Percentiles rank a stretch among this genome's conserved stretches.
Evolutionary conservation across 2,329 filamentous ascomycete species (phyloP).

Genomic region (Sclerotinia spermophila): DNA sequence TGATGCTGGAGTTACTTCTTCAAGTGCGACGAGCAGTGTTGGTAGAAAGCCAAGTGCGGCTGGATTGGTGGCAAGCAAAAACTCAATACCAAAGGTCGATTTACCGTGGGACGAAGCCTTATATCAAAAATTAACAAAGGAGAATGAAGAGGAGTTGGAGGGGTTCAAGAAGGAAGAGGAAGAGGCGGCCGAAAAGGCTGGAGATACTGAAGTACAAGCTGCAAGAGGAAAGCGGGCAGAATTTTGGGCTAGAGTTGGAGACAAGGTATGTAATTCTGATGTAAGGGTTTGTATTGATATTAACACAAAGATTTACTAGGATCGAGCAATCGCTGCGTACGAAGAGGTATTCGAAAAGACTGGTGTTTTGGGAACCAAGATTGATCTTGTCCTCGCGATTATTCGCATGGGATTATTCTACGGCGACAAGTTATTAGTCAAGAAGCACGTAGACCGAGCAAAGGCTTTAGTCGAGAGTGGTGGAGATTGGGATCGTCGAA

Average conservation of each 20-base stretch:
- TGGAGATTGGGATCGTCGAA: slow-evolving; percentile 97
- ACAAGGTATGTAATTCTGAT: slow-evolving; percentile 64
- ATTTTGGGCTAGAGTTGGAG: slow-evolving; percentile 91
- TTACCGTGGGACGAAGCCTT: slow-evolving; percentile 89
- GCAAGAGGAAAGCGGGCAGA: slow-evolving; percentile 93
- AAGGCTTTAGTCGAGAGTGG: slow-evolving; percentile 88
- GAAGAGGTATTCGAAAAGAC: slow-evolving; percentile 96
- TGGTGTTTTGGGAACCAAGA: slow-evolving; percentile 93
- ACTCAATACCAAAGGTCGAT: slow-evolving; percentile 59
- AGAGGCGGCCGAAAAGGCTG: slow-evolving; percentile 91
- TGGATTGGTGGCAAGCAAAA: slow-evolving; percentile 72
- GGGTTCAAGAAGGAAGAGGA: slow-evolving; percentile 82
- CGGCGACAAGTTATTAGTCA: slow-evolving; percentile 84
- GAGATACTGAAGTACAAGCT: slow-evolving; percentile 90
- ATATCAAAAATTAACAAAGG: slow-evolving; percentile 71
- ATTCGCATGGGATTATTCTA: slow-evolving; percentile 96
- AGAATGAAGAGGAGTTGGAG: slow-evolving; percentile 75
- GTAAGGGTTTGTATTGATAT: neutral
- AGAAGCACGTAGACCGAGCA: slow-evolving; percentile 89
- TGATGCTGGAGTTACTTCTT: slow-evolving; percentile 44
- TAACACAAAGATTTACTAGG: slow-evolving; percentile 50
- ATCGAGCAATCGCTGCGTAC: slow-evolving; percentile 88
- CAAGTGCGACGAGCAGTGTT: slow-evolving; percentile 47
- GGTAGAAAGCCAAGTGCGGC: slow-evolving; percentile 67
- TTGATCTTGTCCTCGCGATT: slow-evolving; percentile 93